Base-by-base conservation (phyloP, 352 stramenopile genomes). In the Phytophthora quininea region DNA sequence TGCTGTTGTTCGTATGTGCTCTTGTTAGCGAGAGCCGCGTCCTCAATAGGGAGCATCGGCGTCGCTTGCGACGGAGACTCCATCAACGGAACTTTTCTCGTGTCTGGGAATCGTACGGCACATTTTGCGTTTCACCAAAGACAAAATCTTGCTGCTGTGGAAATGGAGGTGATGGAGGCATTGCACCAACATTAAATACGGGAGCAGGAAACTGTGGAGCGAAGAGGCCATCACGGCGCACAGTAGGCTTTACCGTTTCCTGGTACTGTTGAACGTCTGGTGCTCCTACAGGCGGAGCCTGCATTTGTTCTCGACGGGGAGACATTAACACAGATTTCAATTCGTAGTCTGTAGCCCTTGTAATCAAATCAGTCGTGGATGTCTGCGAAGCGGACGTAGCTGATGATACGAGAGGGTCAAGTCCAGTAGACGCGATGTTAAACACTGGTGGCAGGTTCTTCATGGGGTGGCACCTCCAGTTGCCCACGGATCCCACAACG, bases 401-500 rank as follows among this genome's bases (percentile, higher is more conserved):
- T 24, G 54, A 69, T 40, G 72, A 24, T 8, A 59, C 61, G n/a
- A 66, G 50, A 31, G 49, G 53, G 62, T 77, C 72, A 53, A 74
- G 54, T 2, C 57, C 54, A 1, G 72, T 74, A 5, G 76, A 74
- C 12, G 65, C 67, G 53, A 76, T 77, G 7, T 46, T 75, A 45
- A 79, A 76, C 29, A 74, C 67, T 31, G 74, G 72, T 19, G 72
- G 72, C 27, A 72, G 58, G 14, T 73, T 71, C 30, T 74, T 77
- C 76, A 82, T 69, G 73, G 64, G 2, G 74, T 80, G 10, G 63
- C 65, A 9, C 67, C 66, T 35, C 65, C 73, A 11, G 76, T 80
- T 10, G 71, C 76, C 76, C 76, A 84, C 19, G 76, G 76, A 54
- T 80, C 68, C 76, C 76, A 84, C 31, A 84, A 58, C n/a, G 76